Evolutionary conservation across 805 yeast species (phyloP), one percentile per base, ranked within the genome.

Genomic region (Wickerhamomyces subpelliculosus): DNA sequence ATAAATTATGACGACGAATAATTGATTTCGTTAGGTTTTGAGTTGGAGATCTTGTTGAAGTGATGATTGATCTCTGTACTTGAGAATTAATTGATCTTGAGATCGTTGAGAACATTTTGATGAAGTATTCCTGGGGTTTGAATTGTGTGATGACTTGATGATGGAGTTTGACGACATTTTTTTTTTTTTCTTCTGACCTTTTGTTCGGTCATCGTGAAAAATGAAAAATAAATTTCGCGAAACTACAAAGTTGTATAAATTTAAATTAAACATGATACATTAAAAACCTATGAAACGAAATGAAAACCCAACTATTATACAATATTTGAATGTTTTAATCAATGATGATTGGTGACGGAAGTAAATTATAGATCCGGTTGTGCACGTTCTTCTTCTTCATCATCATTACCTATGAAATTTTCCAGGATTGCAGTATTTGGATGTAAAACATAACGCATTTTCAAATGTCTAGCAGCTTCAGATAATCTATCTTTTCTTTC

Each of bases 381-480:
- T 16, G 13, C 16, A 20, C 6, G 8, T 17, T 32, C 29, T 1
- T 45, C 36, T 8, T 36, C 44, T 4, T 34, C 42, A 4, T 31
- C 40, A 0, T 44, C 54, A 8, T 51, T 57, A 5, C 42, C 46
- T 36, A 48, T 53, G 43, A 51, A 57, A 48, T 84, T 94, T 47
- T 80, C 70, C 32, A 29, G 18, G 41, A 84, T 75, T 14, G 88
- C 84, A 63, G 89, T 83, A 59, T 86, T 86, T 39, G 96, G 96
- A 65, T 86, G 95, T 39, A 76, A 60, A 25, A 75, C 75, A 45
- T 72, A 76, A 13, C 73, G 64, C 41, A 67, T 51, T 32, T 52
- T 52, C 33, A 41, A 53, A 46, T 38, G 62, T 47, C 43, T 57
- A 58, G 40, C 50, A 30, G 48, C 60, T 39, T 47, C 47, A 42